Conservation (phyloP, 2,329 filamentous ascomycete genomes). For the Penicillium sp. region DNA sequence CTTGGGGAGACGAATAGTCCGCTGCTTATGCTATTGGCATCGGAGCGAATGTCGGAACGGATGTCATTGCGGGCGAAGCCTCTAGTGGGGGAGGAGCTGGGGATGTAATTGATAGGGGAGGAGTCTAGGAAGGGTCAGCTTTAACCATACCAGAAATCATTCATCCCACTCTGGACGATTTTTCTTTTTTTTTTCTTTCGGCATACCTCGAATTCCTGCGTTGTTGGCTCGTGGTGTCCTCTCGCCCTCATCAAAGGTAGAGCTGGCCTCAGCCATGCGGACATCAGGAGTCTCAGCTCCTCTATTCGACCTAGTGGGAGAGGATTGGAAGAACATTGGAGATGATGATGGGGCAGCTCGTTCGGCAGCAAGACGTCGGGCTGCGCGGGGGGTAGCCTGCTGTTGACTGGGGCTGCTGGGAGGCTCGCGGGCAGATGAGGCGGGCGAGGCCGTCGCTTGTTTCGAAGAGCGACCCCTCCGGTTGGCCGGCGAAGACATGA, state of each 20-base stretch:
- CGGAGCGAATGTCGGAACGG: conserved; percentile 64
- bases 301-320: conserved; percentile 54
- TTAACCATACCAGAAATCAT: neutral
- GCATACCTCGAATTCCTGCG: conserved; percentile 44
- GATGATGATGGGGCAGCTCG: conserved; percentile 67
- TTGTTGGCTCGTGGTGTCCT: conserved; percentile 47
- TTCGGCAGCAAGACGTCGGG: conserved; percentile 46
- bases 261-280: conserved; percentile 52
- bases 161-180: neutral
- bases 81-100: conserved; percentile 84
- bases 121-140: conserved; percentile 66
- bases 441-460: conserved; percentile 45
- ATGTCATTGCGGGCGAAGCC: conserved; percentile 40
- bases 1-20: conserved; percentile 77
- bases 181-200: neutral
- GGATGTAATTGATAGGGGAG: conserved; percentile 87
- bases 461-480: conserved; percentile 47
- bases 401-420: conserved; percentile 38
- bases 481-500: conserved; percentile 50
- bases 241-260: conserved; percentile 51
- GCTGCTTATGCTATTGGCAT: conserved; percentile 81
- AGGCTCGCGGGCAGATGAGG: conserved; percentile 37
- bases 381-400: conserved; percentile 52
- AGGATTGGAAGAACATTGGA: conserved; percentile 76
- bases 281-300: conserved; percentile 45